Evolutionary conservation across 2,329 filamentous ascomycete genomes (phyloP), one percentile per base, ranked within the genome.

Genomic region (Alternaria angustiovoidea): DNA sequence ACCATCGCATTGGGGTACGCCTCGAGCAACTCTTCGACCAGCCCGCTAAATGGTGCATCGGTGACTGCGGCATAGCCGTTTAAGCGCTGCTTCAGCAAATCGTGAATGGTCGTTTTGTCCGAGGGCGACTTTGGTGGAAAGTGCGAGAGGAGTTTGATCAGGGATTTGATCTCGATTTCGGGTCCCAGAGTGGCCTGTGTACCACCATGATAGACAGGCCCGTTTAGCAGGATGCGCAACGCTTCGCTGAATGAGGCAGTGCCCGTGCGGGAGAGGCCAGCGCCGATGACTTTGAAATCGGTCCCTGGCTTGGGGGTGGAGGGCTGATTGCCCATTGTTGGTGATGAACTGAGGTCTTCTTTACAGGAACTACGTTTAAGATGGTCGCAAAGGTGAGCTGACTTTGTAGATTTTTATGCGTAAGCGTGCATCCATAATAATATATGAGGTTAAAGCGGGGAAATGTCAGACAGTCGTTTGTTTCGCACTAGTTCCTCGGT

Each of bases 241-340:
- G 84, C 84, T 39, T 80, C 65, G 34, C 80, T 80, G 75, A 85
- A 82, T 24, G 84, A 84, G 9, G 83, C 75, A 1, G 83, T 85
- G 14, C 83, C 84, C 1, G 83, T 85, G 51, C 84, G 78, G 14
- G 83, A 75, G 61, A 78, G 79, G 44, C 79, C 78, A 6, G 80
- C 80, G 22, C 78, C 79, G 57, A 83, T 82, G 56, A 82, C 81
- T 63, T 81, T 72, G 53, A 83, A 55, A 11, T 63, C 34, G 5
- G 67, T 68, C 34, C 65, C 67, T 22, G 67, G 67, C 24, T 53
- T 46, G 26, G 68, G 65, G 3, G 51, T 32, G 18, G 66, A 70
- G 16, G 68, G 51, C 56, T 67, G 32, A 22, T 65, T 54, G 39
- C 70, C 68, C 68, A 72, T 72, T 47, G 18, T 59, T 49, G 12